phyloP scores from a whole-genome alignment of 106 monocot species.

The Narthecium ossifragum region DNA sequence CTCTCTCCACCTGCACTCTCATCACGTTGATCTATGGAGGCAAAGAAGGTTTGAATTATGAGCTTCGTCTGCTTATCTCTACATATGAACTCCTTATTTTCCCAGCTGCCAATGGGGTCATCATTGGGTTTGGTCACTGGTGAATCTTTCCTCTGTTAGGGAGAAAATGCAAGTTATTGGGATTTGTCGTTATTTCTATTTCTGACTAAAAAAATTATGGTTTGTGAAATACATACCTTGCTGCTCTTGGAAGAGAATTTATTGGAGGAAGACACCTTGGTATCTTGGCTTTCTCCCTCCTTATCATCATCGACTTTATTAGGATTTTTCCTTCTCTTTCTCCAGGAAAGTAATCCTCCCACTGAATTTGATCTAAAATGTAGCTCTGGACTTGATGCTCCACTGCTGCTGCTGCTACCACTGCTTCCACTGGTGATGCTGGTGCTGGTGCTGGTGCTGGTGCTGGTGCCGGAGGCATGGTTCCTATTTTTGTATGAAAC shows the following conservation, averaged over 20 bases:
- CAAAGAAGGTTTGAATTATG: conserved; percentile 36
- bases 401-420: conserved; percentile 21
- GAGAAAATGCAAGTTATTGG: not conserved
- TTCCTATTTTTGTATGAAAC: not conserved
- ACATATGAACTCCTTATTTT: conserved; percentile 29
- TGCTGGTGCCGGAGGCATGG: not conserved
- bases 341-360: conserved; percentile 27
- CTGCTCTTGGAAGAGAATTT: not conserved
- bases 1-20: conserved; percentile 55
- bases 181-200: not conserved
- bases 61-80: conserved; percentile 42
- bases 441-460: not conserved
- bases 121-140: conserved; percentile 2
- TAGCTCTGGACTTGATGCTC: conserved; percentile 19
- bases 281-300: conserved; percentile 2
- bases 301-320: not conserved
- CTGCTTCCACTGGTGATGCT: conserved; percentile 5
- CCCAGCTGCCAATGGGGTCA: conserved; percentile 37
- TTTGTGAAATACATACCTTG: conserved; percentile 6
- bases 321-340: conserved; percentile 18
- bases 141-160: not conserved
- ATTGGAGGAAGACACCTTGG: not conserved
- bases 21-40: conserved; percentile 59
- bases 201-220: not conserved
- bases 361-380: conserved; percentile 5